Percentiles rank a stretch among this genome's conserved stretches.
phyloP scores from a whole-genome alignment of 1,284 basidiomycete genomes.

The Leccinum pachyderme region DNA sequence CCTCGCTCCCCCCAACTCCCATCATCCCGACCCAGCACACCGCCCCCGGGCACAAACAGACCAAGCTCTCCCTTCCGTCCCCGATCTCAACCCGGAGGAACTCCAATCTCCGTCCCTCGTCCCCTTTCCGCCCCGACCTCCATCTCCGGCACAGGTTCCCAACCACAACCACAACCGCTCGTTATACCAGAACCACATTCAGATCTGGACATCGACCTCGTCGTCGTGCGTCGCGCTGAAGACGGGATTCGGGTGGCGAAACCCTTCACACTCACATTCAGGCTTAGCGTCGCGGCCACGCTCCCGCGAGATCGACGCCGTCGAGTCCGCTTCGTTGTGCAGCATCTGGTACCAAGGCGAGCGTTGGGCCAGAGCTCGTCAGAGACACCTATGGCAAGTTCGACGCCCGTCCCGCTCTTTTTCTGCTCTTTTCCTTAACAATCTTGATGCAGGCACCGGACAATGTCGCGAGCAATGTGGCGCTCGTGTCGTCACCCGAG shows the following conservation, averaged over 20 bases:
- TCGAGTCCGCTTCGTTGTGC: conserved; percentile 54
- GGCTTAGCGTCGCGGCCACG: conserved; percentile 47
- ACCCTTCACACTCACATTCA: conserved; percentile 55
- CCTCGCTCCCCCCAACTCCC: conserved; percentile 50
- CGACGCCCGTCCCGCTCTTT: conserved; percentile 22
- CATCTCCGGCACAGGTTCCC: conserved; percentile 18
- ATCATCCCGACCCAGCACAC: conserved; percentile 48
- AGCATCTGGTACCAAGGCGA: conserved; percentile 53
- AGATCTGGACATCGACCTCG: conserved; percentile 59
- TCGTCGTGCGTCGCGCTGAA: conserved; percentile 50
- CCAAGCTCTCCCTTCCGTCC: conserved; percentile 55
- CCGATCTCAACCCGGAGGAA: conserved; percentile 35
- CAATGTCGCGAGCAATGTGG: conserved; percentile 49
- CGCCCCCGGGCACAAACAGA: conserved; percentile 40
- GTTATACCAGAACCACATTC: conserved; percentile 23
- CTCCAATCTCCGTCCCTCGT: conserved; percentile 35
- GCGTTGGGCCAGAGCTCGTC: conserved; percentile 16
- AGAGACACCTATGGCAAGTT: conserved; percentile 6
- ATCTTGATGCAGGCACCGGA: conserved; percentile 33
- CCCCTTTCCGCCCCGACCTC: conserved; percentile 49
- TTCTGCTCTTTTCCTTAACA: conserved; percentile 46
- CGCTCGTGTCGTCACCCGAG: conserved; percentile 44
- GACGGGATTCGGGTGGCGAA: conserved; percentile 47
- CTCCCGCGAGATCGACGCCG: conserved; percentile 37
- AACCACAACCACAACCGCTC: conserved; percentile 15